Base-by-base conservation (phyloP, 2,329 filamentous ascomycete genomes). In the Magnaporthiopsis poae region DNA sequence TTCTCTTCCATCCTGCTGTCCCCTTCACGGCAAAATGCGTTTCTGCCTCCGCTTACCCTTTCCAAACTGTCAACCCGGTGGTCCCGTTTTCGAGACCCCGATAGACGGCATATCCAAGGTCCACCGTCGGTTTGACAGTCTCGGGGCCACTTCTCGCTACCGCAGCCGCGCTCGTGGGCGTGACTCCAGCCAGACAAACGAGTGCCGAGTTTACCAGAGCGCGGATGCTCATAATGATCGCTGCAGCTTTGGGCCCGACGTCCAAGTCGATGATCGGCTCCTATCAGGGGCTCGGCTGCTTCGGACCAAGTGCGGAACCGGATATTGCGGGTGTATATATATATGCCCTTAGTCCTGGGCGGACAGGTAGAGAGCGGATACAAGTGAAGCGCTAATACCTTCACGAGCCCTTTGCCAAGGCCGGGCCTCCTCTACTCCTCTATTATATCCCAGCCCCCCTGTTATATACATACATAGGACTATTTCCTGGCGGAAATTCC, bases 31-130 rank as follows among this genome's bases (percentile, higher is more conserved):
- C 5, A 11, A 56, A 11, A 13, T 25, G n/a, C 39, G 7, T 56
- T 11, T 56, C 46, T 25, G 2, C 8, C n/a, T 25, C n/a, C 5
- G 62, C 63, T n/a, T 52, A 68, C 69, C 69, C 69, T 66, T 63
- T 61, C 65, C 66, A 70, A 11, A 68, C 52, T 12, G 66, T 66
- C 21, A 66, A 35, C 25, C 67, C 62, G 9, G 65, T 66, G 5
- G 65, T 66, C 1, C 65, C 39, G 59, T 71, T 69, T 52, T 67
- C 67, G 15, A 67, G 67, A 7, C 71, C 69, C 7, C 69, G 67
- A 33, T 72, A 72, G 7, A 65, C 61, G 5, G 67, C 66, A 46
- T 72, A 71, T n/a, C 67, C 68, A 27, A 72, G 65, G 35, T 70
- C 68, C n/a, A 72, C 67, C 5, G 69, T 64, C 13, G 60, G 13